phyloP scores from a whole-genome alignment of 2,329 filamentous ascomycete genomes.

The Dactylellina leptospora region DNA sequence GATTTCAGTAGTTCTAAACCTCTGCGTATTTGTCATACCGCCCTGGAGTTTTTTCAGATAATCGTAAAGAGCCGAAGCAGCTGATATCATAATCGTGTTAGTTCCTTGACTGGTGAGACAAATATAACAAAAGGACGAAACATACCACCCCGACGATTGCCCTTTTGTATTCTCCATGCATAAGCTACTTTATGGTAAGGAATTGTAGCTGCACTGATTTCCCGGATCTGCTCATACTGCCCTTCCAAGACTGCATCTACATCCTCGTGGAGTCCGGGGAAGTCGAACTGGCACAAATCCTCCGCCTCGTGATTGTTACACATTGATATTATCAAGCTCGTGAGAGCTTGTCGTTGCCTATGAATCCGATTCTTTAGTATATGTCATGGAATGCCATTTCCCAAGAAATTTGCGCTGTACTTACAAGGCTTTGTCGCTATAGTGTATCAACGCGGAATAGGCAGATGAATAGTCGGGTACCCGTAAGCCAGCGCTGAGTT shows the following conservation, averaged over 20 bases:
- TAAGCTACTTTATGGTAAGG: slow-evolving; percentile 91
- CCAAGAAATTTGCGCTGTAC: slow-evolving; percentile 21
- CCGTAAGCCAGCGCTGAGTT: slow-evolving; percentile 83
- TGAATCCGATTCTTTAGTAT: slow-evolving; percentile 23
- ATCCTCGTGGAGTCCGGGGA: slow-evolving; percentile 77
- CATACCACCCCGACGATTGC: slow-evolving; percentile 79
- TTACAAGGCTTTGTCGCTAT: slow-evolving; percentile 73
- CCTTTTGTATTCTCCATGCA: slow-evolving; percentile 79
- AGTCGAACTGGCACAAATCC: slow-evolving; percentile 78
- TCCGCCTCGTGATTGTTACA: slow-evolving; percentile 72
- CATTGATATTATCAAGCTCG: slow-evolving; percentile 74
- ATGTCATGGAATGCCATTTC: not conserved
- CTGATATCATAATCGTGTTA: slow-evolving; percentile 57
- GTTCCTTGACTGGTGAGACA: not conserved
- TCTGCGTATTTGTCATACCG: slow-evolving; percentile 69
- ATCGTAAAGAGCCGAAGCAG: slow-evolving; percentile 71
- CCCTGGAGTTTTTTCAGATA: slow-evolving; percentile 70
- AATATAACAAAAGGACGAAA: not conserved
- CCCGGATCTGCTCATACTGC: slow-evolving; percentile 74
- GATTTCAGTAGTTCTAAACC: slow-evolving; percentile 63
- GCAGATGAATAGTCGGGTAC: slow-evolving; percentile 83
- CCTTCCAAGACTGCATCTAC: slow-evolving; percentile 81
- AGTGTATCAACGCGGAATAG: slow-evolving; percentile 78
- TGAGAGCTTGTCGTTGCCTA: slow-evolving; percentile 73
- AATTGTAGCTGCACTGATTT: slow-evolving; percentile 68